phyloP scores from a whole-genome alignment of 345 rosid genomes.

The Acer saccharum region DNA sequence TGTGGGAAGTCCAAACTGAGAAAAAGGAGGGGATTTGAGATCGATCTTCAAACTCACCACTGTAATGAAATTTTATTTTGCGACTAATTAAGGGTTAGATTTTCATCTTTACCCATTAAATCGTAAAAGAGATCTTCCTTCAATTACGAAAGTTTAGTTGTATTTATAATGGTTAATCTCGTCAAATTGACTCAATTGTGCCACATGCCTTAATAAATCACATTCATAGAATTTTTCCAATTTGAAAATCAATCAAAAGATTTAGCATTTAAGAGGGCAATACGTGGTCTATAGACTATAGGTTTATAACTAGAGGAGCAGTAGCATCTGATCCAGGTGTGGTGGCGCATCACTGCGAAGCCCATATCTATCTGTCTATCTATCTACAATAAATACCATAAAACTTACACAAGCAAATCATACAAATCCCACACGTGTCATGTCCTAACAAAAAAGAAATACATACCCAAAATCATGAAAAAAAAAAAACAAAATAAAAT shows the following conservation, averaged over 20 bases:
- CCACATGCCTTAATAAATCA: too few species aligned
- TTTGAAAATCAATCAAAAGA: neutral
- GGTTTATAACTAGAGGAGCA: neutral
- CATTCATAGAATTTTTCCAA: too few species aligned
- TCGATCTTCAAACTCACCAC: neutral
- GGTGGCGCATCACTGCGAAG: neutral
- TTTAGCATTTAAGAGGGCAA: neutral
- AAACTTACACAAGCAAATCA: neutral
- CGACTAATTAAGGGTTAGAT: too few species aligned
- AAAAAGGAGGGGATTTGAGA: neutral
- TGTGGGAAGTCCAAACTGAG: neutral
- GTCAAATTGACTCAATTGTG: too few species aligned
- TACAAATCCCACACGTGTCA: constrained; percentile 23
- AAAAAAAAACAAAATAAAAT: neutral
- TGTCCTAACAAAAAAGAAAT: neutral
- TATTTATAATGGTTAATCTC: too few species aligned
- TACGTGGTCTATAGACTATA: too few species aligned
- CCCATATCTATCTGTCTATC: neutral
- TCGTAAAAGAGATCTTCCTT: too few species aligned
- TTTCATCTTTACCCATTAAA: too few species aligned
- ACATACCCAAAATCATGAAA: constrained; percentile 12
- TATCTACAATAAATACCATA: neutral
- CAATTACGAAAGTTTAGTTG: too few species aligned
- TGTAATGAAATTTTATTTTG: too few species aligned
- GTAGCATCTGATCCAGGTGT: neutral